Conservation (phyloP, 257 asterid species). For the Fraxinus excelsior region DNA sequence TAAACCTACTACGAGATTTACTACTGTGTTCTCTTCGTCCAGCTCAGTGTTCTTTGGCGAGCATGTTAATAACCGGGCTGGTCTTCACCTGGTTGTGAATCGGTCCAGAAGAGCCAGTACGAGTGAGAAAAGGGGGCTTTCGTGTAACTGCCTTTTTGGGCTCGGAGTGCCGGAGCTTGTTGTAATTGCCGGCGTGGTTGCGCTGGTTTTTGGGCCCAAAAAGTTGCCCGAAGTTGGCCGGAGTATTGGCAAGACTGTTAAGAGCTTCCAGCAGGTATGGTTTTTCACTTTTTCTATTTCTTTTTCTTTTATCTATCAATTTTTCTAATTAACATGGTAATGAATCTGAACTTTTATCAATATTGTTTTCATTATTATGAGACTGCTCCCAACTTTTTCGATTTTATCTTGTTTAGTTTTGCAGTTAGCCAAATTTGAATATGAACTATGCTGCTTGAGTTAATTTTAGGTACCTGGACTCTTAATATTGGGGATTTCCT, state of each 20-base stretch:
- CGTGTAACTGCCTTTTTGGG: slow-evolving; percentile 75
- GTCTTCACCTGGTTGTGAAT: slow-evolving; percentile 28
- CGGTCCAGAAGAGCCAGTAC: slow-evolving; percentile 35
- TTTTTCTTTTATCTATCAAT: too few species aligned
- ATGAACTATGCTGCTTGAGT: too few species aligned
- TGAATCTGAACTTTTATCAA: too few species aligned
- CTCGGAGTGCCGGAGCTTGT: slow-evolving; percentile 92
- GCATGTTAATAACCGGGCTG: slow-evolving; percentile 22
- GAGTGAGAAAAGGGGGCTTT: slow-evolving; percentile 44
- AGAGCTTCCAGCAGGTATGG: slow-evolving; percentile 87
- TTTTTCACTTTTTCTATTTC: not conserved
- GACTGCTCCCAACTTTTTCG: too few species aligned
- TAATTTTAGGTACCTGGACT: too few species aligned
- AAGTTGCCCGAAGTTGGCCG: slow-evolving; percentile 85
- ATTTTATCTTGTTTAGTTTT: too few species aligned
- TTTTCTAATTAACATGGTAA: too few species aligned
- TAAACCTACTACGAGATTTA: slow-evolving; percentile 25
- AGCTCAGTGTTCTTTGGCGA: slow-evolving; percentile 56
- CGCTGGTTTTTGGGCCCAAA: slow-evolving; percentile 82
- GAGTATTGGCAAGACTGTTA: slow-evolving; percentile 86
- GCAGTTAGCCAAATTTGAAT: too few species aligned
- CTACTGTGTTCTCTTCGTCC: slow-evolving; percentile 48
- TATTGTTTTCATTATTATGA: too few species aligned
- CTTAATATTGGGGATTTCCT: too few species aligned
- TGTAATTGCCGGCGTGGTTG: slow-evolving; percentile 81